Evolutionary conservation across 495 filamentous ascomycete genomes (phyloP).

Genomic region (Margaritispora aquatica): DNA sequence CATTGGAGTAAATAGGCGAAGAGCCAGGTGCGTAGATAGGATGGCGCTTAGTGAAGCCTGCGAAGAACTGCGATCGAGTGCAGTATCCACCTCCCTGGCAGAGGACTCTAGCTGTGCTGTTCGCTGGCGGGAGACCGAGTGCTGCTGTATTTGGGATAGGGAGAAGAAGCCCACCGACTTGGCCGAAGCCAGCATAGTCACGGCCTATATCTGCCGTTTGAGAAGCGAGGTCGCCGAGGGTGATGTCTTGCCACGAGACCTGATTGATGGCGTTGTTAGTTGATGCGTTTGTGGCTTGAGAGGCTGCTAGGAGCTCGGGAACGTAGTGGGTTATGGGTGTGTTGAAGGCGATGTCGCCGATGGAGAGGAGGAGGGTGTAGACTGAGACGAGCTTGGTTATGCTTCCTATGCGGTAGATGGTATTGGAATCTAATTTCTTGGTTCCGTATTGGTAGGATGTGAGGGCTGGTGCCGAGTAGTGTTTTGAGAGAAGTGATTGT

Average conservation of each 20-base stretch:
- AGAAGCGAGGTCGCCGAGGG: conserved; percentile 44
- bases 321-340: conserved; percentile 48
- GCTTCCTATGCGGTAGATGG: conserved; percentile 42
- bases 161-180: conserved; percentile 42
- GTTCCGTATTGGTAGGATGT: conserved; percentile 12
- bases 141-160: conserved; percentile 29
- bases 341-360: conserved; percentile 28
- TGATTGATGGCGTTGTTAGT: conserved; percentile 34
- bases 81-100: conserved; percentile 29
- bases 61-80: conserved; percentile 41
- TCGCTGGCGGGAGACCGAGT: conserved; percentile 35
- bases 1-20: conserved; percentile 52
- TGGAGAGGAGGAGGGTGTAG: conserved; percentile 35
- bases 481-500: conserved; percentile 37
- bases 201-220: conserved; percentile 46
- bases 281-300: conserved; percentile 32
- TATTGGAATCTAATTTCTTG: conserved; percentile 33
- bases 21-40: conserved; percentile 42
- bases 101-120: conserved; percentile 36
- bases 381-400: conserved; percentile 44
- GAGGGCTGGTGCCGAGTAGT: conserved; percentile 39
- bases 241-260: conserved; percentile 48
- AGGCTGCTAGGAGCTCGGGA: conserved; percentile 43
- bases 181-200: conserved; percentile 45
- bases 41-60: conserved; percentile 37